These are phyloP conservation scores for Nemania abortiva DNA, from an alignment of 2,329 filamentous ascomycete genomes.

Conservation along the genomic window DNA sequence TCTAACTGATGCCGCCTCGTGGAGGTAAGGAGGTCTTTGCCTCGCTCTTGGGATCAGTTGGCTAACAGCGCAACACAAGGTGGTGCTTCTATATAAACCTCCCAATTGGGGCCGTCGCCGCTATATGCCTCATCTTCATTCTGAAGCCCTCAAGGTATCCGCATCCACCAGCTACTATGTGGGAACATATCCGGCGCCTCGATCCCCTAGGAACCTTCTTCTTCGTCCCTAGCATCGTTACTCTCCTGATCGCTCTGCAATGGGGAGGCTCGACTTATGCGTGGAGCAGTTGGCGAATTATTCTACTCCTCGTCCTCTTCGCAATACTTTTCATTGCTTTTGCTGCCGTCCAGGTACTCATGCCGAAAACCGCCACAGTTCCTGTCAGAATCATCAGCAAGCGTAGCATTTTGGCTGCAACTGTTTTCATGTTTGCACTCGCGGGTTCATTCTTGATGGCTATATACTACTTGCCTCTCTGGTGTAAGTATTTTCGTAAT, in stretches of 20 bases:
- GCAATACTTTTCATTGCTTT: slow-evolving; percentile 61
- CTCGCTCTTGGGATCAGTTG: slow-evolving; percentile 5
- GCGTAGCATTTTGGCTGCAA: slow-evolving; percentile 64
- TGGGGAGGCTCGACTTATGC: slow-evolving; percentile 67
- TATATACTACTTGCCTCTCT: slow-evolving; percentile 67
- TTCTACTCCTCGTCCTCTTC: slow-evolving; percentile 66
- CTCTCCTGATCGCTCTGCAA: slow-evolving; percentile 71
- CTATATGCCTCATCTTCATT: slow-evolving; percentile 63
- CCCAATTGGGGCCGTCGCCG: slow-evolving; percentile 65
- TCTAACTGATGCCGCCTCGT: slow-evolving; percentile 62
- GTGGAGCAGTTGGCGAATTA: slow-evolving; percentile 66
- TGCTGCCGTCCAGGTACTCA: slow-evolving; percentile 63
- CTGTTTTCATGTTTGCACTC: slow-evolving; percentile 50
- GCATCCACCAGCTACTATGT: slow-evolving; percentile 44
- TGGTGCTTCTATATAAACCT: slow-evolving; percentile 72
- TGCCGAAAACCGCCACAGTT: slow-evolving; percentile 68
- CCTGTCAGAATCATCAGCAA: slow-evolving; percentile 67
- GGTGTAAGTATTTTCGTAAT: slow-evolving; percentile 55
- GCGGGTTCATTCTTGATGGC: slow-evolving; percentile 63
- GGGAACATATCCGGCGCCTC: slow-evolving; percentile 60
- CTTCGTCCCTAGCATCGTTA: slow-evolving; percentile 70
- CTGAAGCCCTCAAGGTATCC: slow-evolving; percentile 56
- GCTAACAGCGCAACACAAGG: slow-evolving; percentile 41
- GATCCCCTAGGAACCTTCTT: slow-evolving; percentile 71
- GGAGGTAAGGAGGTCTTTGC: slow-evolving; percentile 55